Evolutionary conservation across 768 basidiomycete genomes (phyloP).

Genomic region (Leccinum obscurum): DNA sequence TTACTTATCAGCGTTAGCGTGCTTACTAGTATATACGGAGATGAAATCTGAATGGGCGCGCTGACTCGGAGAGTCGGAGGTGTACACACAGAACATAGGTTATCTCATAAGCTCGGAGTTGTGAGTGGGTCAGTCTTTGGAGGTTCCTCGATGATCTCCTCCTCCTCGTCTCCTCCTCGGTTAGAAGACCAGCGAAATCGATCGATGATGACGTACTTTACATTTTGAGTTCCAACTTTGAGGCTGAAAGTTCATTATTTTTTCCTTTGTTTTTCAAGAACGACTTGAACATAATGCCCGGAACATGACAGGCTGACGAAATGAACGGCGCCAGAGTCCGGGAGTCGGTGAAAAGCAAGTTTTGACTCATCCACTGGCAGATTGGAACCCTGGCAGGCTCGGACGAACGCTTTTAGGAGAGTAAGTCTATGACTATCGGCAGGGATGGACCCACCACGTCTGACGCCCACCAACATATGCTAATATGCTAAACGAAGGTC

Average conservation of each 20-base stretch:
- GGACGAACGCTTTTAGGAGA: not conserved
- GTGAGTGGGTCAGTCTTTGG: not conserved
- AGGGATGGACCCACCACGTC: not conserved
- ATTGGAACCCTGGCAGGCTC: not conserved
- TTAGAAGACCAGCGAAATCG: not conserved
- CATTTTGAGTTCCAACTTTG: not conserved
- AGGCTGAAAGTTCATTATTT: not conserved
- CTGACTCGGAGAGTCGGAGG: not conserved
- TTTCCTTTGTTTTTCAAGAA: not conserved
- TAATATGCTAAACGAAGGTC: too few species aligned
- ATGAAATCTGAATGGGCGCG: constrained; percentile 1
- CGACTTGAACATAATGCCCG: not conserved
- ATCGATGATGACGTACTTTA: not conserved
- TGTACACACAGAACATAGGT: not conserved
- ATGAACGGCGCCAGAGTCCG: not conserved
- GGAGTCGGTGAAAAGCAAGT: not conserved
- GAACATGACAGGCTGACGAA: not conserved
- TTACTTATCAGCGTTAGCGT: not conserved
- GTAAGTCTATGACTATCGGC: not conserved
- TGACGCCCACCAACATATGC: too few species aligned
- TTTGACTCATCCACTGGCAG: not conserved
- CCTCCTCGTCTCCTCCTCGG: not conserved
- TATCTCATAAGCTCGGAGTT: not conserved
- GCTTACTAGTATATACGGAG: not conserved
- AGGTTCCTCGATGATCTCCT: not conserved